These are phyloP conservation scores for Aotearoamyces nothofagi DNA, from an alignment of 2,329 filamentous ascomycete genomes.

Conservation along the genomic window DNA sequence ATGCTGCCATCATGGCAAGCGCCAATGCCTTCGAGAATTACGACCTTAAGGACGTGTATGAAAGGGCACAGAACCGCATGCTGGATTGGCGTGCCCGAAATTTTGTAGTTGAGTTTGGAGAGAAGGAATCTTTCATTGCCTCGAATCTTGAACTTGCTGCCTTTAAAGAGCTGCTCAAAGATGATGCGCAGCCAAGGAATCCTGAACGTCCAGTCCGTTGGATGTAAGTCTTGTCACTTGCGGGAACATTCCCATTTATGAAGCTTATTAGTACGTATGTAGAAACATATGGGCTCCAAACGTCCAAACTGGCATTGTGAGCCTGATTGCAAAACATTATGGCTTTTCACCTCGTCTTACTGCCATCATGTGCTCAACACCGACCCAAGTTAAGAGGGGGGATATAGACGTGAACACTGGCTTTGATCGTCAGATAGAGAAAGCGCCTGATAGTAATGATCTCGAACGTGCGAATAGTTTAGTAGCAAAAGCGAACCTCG, in stretches of 20 bases:
- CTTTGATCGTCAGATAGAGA: not conserved
- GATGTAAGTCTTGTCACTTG: conserved; percentile 53
- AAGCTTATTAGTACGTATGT: conserved; percentile 2
- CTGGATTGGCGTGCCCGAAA: conserved; percentile 30
- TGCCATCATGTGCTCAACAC: conserved; percentile 36
- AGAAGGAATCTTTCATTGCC: conserved; percentile 36
- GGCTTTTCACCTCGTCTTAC: conserved; percentile 40
- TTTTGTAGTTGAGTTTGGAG: conserved; percentile 51
- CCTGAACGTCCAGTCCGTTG: conserved; percentile 42
- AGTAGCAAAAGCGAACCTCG: not conserved
- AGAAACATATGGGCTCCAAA: conserved; percentile 59
- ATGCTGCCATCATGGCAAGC: conserved; percentile 8
- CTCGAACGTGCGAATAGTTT: not conserved
- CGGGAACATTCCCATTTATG: not conserved
- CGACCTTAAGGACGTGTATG: conserved; percentile 32
- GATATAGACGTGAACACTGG: not conserved
- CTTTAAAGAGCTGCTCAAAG: conserved; percentile 23
- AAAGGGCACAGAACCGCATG: conserved; percentile 25
- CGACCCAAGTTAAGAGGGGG: not conserved
- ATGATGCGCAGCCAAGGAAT: conserved; percentile 9
- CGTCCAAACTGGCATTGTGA: conserved; percentile 37
- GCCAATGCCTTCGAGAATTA: conserved; percentile 25
- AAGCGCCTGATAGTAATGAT: not conserved
- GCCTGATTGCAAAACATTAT: conserved; percentile 28
- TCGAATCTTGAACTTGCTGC: conserved; percentile 32